Evolutionary conservation across 83 land plant genomes (phyloP), one percentile per base, ranked within the genome.

Genomic region (Thuja plicata): DNA sequence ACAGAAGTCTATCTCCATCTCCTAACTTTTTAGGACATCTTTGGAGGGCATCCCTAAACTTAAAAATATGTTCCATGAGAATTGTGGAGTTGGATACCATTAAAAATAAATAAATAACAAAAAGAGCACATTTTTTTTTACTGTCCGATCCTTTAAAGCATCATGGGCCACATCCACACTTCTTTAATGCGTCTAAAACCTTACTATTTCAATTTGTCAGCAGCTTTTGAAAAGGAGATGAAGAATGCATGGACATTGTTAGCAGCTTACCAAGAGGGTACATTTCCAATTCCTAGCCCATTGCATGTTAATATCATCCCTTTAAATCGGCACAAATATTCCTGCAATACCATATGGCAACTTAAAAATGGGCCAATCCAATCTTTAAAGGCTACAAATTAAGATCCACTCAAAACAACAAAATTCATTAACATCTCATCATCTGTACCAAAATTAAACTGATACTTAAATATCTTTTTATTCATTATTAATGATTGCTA

Each of bases 261-360:
- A 76, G 38, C 79, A 76, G 40, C 79, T 78, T 91, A 93, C 93
- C 93, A 90, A 10, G 88, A 17, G 21, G 91, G 86, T 89, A 89
- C 85, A 55, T 91, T 91, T 89, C 77, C 87, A 57, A 94, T 92
- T 40, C 95, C 95, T 89, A 94, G 95, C 45, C 95, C 95, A 90
- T 94, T 94, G 91, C 93, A 94, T n/a, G 93, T 94, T 21, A 94
- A 90, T 78, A 94, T 94, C 95, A 94, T 94, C 86, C 95, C 95
- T 84, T 94, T 94, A 89, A 94, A 94, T 91, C 95, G 89, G 54
- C 90, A n/a, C 70, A 94, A 89, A 84, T 94, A 94, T 89, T 94
- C 95, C 95, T 94, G 90, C 85, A 89, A 86, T 82, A 37, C 37
- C 84, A 89, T 76, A 76, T 76, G 13, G n/a, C 11, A 76, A 27